Percentiles rank a stretch among this genome's conserved stretches.
These are phyloP conservation scores for Colletotrichum sp. DNA, from an alignment of 2,329 filamentous ascomycete genomes.

Conservation along the genomic window DNA sequence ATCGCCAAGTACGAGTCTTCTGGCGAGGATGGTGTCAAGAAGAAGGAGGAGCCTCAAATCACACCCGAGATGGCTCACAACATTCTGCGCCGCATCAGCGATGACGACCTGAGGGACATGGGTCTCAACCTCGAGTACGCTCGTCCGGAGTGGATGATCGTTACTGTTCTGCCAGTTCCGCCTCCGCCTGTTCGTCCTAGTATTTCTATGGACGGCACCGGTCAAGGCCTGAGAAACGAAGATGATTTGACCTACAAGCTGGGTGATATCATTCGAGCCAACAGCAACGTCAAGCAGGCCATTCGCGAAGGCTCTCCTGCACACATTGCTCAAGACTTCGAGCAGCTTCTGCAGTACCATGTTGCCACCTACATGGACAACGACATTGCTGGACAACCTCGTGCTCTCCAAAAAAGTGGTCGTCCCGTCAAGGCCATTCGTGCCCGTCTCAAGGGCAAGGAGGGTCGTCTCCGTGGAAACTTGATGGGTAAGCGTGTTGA, in stretches of 20 bases:
- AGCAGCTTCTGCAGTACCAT: constrained; percentile 92
- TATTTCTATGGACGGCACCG: constrained; percentile 95
- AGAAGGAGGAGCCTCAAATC: constrained; percentile 79
- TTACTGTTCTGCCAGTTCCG: constrained; percentile 93
- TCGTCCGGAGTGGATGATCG: constrained; percentile 96
- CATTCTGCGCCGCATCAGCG: constrained; percentile 84
- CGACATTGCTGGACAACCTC: constrained; percentile 93
- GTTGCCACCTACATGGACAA: constrained; percentile 99
- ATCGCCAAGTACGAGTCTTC: constrained; percentile 78
- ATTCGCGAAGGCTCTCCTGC: constrained; percentile 90
- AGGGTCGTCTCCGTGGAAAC: constrained; percentile 96
- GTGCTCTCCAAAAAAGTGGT: constrained; percentile 95
- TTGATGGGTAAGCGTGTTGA: constrained; percentile 99
- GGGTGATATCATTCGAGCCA: constrained; percentile 96
- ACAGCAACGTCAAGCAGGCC: constrained; percentile 90
- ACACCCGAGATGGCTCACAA: constrained; percentile 84
- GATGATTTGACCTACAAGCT: constrained; percentile 99
- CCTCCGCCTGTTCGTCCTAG: constrained; percentile 95
- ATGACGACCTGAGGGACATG: constrained; percentile 83
- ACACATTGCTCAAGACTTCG: constrained; percentile 90
- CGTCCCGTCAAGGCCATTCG: constrained; percentile 96
- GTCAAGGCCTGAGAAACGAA: constrained; percentile 90
- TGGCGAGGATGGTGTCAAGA: constrained; percentile 75
- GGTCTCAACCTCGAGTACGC: constrained; percentile 95
- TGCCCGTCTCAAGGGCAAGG: constrained; percentile 97